These are phyloP conservation scores for Rosa hybrid DNA, from an alignment of 331 rosid genomes.

Conservation along the genomic window DNA sequence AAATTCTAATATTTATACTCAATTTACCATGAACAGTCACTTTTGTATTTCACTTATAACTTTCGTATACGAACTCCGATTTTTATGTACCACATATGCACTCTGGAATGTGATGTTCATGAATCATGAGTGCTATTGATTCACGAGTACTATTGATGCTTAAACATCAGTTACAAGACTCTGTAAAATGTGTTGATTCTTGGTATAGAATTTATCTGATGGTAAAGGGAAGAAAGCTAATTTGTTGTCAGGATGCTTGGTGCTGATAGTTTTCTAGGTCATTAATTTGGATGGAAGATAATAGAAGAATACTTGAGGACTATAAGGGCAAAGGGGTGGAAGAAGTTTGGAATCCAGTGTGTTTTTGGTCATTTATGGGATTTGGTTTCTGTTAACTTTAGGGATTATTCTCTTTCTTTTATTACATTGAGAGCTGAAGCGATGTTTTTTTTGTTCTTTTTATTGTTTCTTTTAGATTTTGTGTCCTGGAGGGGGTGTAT, in stretches of 20 bases:
- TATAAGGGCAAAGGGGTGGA: not conserved
- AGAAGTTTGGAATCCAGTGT: not conserved
- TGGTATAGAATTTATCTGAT: not conserved
- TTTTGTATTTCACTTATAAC: no score
- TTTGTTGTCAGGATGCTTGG: not conserved
- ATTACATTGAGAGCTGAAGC: not conserved
- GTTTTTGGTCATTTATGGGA: not conserved
- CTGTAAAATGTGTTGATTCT: not conserved
- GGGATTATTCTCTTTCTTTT: not conserved
- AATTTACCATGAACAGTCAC: no score
- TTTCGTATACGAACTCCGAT: no score
- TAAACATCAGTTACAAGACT: not conserved
- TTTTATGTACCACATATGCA: no score
- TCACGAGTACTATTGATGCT: not conserved
- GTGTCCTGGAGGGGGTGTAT: no score
- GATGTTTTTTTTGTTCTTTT: not conserved
- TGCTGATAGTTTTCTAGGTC: not conserved
- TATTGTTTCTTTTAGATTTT: no score
- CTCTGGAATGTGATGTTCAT: not conserved
- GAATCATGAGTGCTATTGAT: not conserved
- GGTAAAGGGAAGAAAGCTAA: not conserved
- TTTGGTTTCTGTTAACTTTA: not conserved
- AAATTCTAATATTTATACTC: no score
- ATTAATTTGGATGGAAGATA: not conserved
- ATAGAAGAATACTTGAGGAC: not conserved